Base-by-base conservation (phyloP, 192 early-diverging fungal genomes). In the Chytriomyces hyalinus region DNA sequence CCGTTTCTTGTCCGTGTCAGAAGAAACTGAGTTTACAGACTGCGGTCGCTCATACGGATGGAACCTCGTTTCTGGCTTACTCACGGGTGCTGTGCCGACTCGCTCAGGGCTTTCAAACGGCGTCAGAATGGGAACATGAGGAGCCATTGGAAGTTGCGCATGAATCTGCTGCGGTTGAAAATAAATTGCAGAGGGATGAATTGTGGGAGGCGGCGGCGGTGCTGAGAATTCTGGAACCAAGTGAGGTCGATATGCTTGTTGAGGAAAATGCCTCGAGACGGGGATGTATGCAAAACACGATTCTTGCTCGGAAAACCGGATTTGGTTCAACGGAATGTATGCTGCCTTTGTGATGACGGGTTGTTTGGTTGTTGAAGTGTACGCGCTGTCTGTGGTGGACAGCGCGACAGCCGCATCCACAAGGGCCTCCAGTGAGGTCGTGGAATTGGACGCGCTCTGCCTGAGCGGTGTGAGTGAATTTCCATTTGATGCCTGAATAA, bases 141-240 rank as follows among this genome's bases (percentile, higher is more conserved):
- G 45, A 9, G 46, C 0, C 28, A 67, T 9, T 15, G 68, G 36
- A 36, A 36, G 36, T 36, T 36, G 36, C 36, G 36, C 36, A 36
- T 36, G 1, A 36, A 36, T 36, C 36, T 36, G 36, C 36, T 36
- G 36, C 36, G 36, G 68, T 28, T 70, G 68, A 50, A 53, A 70
- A n/a, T 70, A 70, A 50, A 70, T 70, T 10, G 68, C 68, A 10
- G 68, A 70, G 7, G 68, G 68, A 24, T 70, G 68, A 2, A 70
- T 26, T 7, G 68, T 70, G 9, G 68, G 51, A 15, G 68, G 45
- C 1, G 22, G 28, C 1, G 26, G 47, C 11, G 28, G n/a, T 15
- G 24, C 9, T 53, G 49, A 20, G 51, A 26, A 53, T 22, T 57
- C 45, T 9, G 49, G 22, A 6, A 70, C 17, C 8, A 46, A 15